A percentile compares a stretch with the other conserved stretches of the same genome.
These are phyloP conservation scores for Pyrus communis DNA, from an alignment of 306 rosid species.

Conservation along the genomic window DNA sequence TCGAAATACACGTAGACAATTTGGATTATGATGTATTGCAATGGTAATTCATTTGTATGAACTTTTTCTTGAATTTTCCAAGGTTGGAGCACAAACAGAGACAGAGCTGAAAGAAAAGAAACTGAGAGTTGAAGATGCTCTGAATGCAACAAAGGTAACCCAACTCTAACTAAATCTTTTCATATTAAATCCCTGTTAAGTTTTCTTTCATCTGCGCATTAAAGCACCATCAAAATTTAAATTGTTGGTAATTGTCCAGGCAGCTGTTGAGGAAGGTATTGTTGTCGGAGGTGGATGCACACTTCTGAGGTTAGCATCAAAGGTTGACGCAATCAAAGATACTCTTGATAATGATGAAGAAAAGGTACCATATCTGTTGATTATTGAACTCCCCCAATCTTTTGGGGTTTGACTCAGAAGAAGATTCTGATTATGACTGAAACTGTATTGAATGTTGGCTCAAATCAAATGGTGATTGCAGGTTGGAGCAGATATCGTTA, in stretches of 20 bases:
- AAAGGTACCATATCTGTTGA: constrained; percentile 39
- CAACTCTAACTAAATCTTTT: background rate
- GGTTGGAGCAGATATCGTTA: constrained; percentile 98
- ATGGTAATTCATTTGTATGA: background rate
- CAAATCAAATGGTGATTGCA: constrained; percentile 17
- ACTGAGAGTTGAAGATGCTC: constrained; percentile 97
- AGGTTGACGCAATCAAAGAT: constrained; percentile 82
- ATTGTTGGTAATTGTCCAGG: constrained; percentile 35
- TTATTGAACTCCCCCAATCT: background rate
- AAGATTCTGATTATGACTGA: background rate
- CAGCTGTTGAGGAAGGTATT: constrained; percentile 99
- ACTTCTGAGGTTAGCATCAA: constrained; percentile 82
- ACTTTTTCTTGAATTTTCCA: background rate
- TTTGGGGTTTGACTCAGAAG: background rate
- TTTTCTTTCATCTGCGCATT: background rate
- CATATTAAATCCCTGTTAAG: background rate
- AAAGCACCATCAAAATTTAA: background rate
- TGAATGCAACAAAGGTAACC: constrained; percentile 90
- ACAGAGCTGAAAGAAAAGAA: constrained; percentile 99
- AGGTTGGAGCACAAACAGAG: constrained; percentile 99
- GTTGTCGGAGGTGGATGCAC: constrained; percentile 99
- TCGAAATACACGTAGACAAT: background rate
- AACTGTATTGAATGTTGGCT: background rate
- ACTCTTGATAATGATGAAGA: constrained; percentile 85
- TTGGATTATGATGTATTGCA: background rate